These are phyloP conservation scores for Colletotrichum sp. DNA, from an alignment of 2,329 filamentous ascomycete genomes.

Conservation along the genomic window DNA sequence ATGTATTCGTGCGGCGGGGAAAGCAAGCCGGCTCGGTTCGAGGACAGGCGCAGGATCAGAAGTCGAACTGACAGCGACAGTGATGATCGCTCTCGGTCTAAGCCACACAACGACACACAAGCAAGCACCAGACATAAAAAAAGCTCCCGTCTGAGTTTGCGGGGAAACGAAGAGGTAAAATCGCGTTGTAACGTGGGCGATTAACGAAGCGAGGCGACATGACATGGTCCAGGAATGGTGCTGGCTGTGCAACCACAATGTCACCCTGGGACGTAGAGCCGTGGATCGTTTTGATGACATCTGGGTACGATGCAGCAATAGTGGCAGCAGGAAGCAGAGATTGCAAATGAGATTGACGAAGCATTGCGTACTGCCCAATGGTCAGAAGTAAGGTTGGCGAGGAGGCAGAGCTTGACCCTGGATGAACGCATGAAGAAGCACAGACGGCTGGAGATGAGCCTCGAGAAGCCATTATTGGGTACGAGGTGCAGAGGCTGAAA, in stretches of 20 bases:
- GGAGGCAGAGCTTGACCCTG: not conserved
- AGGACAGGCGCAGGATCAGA: not conserved
- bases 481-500: constrained; percentile 18
- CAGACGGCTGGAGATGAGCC: constrained; percentile 22
- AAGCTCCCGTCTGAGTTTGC: not conserved
- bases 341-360: constrained; percentile 19
- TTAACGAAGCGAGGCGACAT: constrained; percentile 11
- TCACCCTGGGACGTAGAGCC: not conserved
- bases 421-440: constrained; percentile 20
- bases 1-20: not conserved
- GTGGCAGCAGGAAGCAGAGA: not conserved
- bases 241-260: not conserved
- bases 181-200: constrained; percentile 3
- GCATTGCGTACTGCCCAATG: not conserved
- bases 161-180: constrained; percentile 6
- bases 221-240: constrained; percentile 7
- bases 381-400: not conserved
- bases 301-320: not conserved
- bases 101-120: not conserved
- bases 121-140: not conserved
- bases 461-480: constrained; percentile 6
- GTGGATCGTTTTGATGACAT: not conserved
- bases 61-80: not conserved
- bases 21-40: not conserved
- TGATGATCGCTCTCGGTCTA: not conserved